A percentile compares a stretch with the other conserved stretches of the same genome.
phyloP scores from a whole-genome alignment of 2,329 filamentous ascomycete genomes.

The Rhinocladiella mackenziei region DNA sequence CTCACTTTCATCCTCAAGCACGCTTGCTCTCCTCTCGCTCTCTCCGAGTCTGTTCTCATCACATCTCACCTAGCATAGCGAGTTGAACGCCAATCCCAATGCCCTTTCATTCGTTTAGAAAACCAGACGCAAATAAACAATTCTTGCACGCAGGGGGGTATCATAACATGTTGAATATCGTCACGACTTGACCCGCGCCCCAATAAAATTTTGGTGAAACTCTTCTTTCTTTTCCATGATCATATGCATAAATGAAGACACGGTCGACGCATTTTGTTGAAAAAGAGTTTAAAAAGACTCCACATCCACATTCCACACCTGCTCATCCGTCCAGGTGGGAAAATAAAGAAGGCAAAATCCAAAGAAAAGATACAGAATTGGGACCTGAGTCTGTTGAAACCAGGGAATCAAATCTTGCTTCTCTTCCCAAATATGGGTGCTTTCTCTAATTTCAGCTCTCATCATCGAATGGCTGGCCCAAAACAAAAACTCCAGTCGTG shows the following conservation, averaged over 20 bases:
- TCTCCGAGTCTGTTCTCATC: background rate
- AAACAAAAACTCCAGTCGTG: slow-evolving; percentile 6
- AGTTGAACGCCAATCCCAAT: slow-evolving; percentile 21
- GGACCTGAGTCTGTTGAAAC: slow-evolving; percentile 25
- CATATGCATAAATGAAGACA: background rate
- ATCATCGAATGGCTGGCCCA: background rate
- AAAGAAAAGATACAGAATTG: slow-evolving; percentile 5
- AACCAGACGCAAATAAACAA: slow-evolving; percentile 7
- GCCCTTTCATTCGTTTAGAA: slow-evolving; percentile 3
- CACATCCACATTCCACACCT: background rate
- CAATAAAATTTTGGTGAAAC: slow-evolving; percentile 8
- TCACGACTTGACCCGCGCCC: slow-evolving; percentile 25
- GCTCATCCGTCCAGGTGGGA: background rate
- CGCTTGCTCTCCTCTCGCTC: too few species aligned
- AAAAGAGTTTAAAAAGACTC: background rate
- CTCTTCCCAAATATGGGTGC: background rate
- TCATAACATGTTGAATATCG: slow-evolving; percentile 30
- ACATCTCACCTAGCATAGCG: slow-evolving; percentile 6
- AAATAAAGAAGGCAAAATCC: background rate
- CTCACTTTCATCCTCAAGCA: too few species aligned
- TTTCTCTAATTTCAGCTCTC: background rate
- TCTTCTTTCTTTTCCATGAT: slow-evolving; percentile 6
- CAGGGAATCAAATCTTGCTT: slow-evolving; percentile 9
- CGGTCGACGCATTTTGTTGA: background rate
- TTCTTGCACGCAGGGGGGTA: slow-evolving; percentile 25